Base-by-base conservation (phyloP, 164 flowering plant species). In the Vitis amurensis region DNA sequence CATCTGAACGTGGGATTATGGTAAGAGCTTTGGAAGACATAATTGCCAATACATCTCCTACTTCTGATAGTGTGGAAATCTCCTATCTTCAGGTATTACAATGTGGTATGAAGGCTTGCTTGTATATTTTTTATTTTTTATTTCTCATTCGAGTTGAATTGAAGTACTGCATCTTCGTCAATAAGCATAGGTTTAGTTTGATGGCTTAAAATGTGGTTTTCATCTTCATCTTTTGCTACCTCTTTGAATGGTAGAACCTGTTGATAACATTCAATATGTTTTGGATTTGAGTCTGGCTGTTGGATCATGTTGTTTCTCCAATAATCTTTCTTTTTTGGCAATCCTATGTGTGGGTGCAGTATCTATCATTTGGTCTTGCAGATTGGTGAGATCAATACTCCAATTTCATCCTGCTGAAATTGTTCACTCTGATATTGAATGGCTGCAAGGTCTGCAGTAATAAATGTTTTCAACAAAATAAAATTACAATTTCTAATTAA, bases 1-100 rank as follows among this genome's bases (percentile, higher is more conserved):
- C 88, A 50, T 84, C 98, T 61, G 93, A 94, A 76, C 91, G 97
- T 69, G 98, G 98, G 23, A 92, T 94, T 27, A 91, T 92, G 92
- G 91, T 90, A 74, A 85, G 98, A 83, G 93, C 98, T 69, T 50
- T 94, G 56, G 97, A 94, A 72, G 97, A 92, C 74, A 89, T 94
- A 73, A 69, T 94, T 79, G 58, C 79, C 50, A 81, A 64, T 67
- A 83, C 85, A 61, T 80, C 93, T 48, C 61, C 79, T 63, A 50
- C 79, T 67, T 72, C 78, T 51, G 92, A 86, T 77, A 76, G 68
- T 63, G 89, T 92, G 73, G 86, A 90, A 76, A 69, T 94, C 69
- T 92, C 98, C 63, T 92, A 84, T 80, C 71, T 94, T 74, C 98
- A 92, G 98, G 98, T 91, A 83, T 16, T 63, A 27, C 48, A 14